A percentile compares a stretch with the other conserved stretches of the same genome.
These are phyloP conservation scores for Sphagnurus paluster DNA, from an alignment of 1,284 basidiomycete species.

Conservation along the genomic window DNA sequence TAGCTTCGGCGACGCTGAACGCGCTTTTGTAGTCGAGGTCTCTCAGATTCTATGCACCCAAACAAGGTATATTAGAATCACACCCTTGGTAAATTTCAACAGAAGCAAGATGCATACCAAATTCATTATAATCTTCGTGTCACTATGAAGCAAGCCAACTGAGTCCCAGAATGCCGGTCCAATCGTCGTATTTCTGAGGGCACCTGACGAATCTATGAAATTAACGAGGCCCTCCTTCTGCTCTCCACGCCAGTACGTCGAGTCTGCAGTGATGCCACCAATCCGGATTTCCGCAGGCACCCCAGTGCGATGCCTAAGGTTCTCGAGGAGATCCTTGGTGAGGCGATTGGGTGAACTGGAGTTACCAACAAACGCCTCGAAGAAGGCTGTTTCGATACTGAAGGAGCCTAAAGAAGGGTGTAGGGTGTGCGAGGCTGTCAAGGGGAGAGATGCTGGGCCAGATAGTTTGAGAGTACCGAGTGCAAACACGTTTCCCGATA, in stretches of 20 bases:
- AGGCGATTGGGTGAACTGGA: slow-evolving; percentile 39
- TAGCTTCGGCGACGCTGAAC: slow-evolving; percentile 41
- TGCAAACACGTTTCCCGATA: slow-evolving; percentile 14
- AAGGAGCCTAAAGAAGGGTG: slow-evolving; percentile 47
- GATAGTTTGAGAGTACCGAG: slow-evolving; percentile 33
- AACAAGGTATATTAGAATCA: neutral
- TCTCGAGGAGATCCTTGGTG: slow-evolving; percentile 42
- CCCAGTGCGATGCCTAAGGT: slow-evolving; percentile 43
- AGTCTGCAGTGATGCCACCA: slow-evolving; percentile 53
- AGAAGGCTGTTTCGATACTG: slow-evolving; percentile 53
- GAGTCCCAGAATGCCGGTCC: slow-evolving; percentile 49
- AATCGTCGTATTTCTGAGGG: slow-evolving; percentile 48
- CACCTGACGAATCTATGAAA: slow-evolving; percentile 40
- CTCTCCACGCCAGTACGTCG: slow-evolving; percentile 45
- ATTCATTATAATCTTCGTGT: slow-evolving; percentile 46
- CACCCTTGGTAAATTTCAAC: neutral
- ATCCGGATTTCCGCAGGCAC: slow-evolving; percentile 46
- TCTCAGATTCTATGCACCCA: slow-evolving; percentile 36
- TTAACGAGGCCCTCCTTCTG: slow-evolving; percentile 41
- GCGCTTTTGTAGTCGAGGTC: slow-evolving; percentile 42
- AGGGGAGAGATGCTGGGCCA: slow-evolving; percentile 41
- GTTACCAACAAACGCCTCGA: slow-evolving; percentile 48
- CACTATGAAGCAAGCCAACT: slow-evolving; percentile 41
- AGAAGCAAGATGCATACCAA: slow-evolving; percentile 28
- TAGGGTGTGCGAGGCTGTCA: slow-evolving; percentile 40